Evolutionary conservation across 2,329 filamentous ascomycete genomes (phyloP).

Genomic region (Diaporthe sp.): DNA sequence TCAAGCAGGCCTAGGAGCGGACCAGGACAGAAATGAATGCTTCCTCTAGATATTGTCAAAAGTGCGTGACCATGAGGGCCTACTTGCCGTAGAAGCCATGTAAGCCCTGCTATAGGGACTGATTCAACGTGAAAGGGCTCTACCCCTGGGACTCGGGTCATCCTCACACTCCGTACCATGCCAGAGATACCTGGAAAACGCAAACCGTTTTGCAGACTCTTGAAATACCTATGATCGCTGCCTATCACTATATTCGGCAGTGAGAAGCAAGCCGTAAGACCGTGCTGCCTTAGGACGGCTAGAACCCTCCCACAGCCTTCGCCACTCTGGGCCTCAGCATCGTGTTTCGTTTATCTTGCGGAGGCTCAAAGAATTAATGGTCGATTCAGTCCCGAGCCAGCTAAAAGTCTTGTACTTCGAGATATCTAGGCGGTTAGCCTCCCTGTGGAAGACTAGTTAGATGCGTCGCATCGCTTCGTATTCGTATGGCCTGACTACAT

Average conservation of each 20-base stretch:
- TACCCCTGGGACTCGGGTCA: slow-evolving; percentile 72
- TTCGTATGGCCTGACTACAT: background rate
- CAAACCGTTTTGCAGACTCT: slow-evolving; percentile 59
- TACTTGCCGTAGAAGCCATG: slow-evolving; percentile 74
- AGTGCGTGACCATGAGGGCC: slow-evolving; percentile 62
- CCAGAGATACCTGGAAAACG: slow-evolving; percentile 72
- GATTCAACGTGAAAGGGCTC: slow-evolving; percentile 70
- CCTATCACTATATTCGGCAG: background rate
- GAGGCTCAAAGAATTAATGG: slow-evolving; percentile 66
- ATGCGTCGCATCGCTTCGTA: background rate
- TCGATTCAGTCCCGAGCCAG: slow-evolving; percentile 65
- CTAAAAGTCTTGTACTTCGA: slow-evolving; percentile 62
- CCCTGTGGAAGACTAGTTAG: slow-evolving; percentile 62
- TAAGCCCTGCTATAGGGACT: slow-evolving; percentile 70
- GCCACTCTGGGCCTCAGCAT: slow-evolving; percentile 61
- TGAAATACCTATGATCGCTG: background rate
- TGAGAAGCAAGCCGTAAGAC: slow-evolving; percentile 38
- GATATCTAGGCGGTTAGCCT: slow-evolving; percentile 60
- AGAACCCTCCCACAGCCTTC: slow-evolving; percentile 64
- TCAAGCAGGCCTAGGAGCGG: background rate
- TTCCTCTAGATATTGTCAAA: slow-evolving; percentile 44
- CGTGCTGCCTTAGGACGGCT: slow-evolving; percentile 53
- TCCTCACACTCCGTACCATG: slow-evolving; percentile 67
- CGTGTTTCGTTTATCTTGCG: slow-evolving; percentile 61
- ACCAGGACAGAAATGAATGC: no score